phyloP scores from a whole-genome alignment of 495 filamentous ascomycete genomes.

The Penicillium coffeae region DNA sequence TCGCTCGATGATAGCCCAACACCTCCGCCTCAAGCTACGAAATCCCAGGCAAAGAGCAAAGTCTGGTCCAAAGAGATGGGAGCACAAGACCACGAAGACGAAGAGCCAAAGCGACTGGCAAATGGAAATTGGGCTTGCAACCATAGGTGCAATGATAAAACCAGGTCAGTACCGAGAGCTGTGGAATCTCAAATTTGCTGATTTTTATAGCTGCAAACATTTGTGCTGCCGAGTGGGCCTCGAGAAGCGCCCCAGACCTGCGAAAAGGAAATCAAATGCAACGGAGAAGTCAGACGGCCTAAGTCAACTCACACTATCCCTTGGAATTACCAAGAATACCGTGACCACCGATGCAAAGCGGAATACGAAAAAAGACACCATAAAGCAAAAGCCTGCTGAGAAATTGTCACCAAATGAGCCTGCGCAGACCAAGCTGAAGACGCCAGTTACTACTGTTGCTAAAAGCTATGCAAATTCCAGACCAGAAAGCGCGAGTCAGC shows the following conservation, averaged over 20 bases:
- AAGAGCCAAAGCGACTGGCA: slow-evolving; percentile 53
- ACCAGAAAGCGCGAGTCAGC: neutral
- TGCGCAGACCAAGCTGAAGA: neutral
- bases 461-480: neutral
- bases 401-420: neutral
- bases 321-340: slow-evolving; percentile 26
- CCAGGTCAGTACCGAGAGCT: slow-evolving; percentile 35
- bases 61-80: slow-evolving; percentile 9
- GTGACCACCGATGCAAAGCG: neutral
- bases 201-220: slow-evolving; percentile 65
- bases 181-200: neutral
- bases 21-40: neutral
- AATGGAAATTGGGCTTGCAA: slow-evolving; percentile 91
- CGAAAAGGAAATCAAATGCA: slow-evolving; percentile 27
- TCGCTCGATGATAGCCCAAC: slow-evolving; percentile 15
- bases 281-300: slow-evolving; percentile 18
- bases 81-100: slow-evolving; percentile 19
- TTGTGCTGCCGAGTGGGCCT: slow-evolving; percentile 85
- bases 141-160: slow-evolving; percentile 75
- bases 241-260: slow-evolving; percentile 66
- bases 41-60: slow-evolving; percentile 1
- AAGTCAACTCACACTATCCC: slow-evolving; percentile 28
- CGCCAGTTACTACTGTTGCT: neutral
- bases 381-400: neutral
- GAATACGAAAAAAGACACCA: neutral